phyloP scores from a whole-genome alignment of 768 basidiomycete species.

The Boletus vermiculosoides region DNA sequence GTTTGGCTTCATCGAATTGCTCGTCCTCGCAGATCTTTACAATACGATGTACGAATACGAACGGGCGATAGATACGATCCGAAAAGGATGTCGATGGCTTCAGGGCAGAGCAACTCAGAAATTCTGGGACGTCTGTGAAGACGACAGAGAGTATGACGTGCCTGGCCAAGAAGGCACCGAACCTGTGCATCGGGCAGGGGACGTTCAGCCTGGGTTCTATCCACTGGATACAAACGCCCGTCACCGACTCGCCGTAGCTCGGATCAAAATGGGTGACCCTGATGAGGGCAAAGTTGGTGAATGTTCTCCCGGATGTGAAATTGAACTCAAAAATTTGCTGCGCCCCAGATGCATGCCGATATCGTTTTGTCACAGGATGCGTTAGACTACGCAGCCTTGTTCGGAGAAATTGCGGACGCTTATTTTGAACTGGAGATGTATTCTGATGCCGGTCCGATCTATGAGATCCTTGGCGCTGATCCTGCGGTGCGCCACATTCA shows the following conservation, averaged over 20 bases:
- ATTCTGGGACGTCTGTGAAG: neutral
- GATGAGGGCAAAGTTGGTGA: slow-evolving; percentile 75
- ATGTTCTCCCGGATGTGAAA: neutral
- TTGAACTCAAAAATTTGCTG: neutral
- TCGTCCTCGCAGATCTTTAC: slow-evolving; percentile 1
- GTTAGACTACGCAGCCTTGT: slow-evolving; percentile 72
- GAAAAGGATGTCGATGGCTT: neutral
- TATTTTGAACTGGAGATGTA: slow-evolving; percentile 43
- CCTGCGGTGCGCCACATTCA: neutral
- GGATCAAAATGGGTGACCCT: slow-evolving; percentile 74
- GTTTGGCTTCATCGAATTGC: slow-evolving; percentile 16
- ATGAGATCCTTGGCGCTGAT: neutral
- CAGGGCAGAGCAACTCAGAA: neutral
- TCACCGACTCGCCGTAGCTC: slow-evolving; percentile 77
- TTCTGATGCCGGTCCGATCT: neutral
- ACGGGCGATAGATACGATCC: neutral
- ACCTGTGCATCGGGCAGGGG: neutral
- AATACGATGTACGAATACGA: neutral
- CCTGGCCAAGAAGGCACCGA: slow-evolving; percentile 46
- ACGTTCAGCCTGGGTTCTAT: neutral
- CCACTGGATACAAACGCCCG: slow-evolving; percentile 42
- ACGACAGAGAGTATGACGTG: slow-evolving; percentile 29
- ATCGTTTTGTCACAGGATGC: slow-evolving; percentile 70
- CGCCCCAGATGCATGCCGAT: slow-evolving; percentile 68
- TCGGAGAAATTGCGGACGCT: slow-evolving; percentile 81